Base-by-base conservation (phyloP, 2,329 filamentous ascomycete species). In the Cladosporium austrohemisphaericum region DNA sequence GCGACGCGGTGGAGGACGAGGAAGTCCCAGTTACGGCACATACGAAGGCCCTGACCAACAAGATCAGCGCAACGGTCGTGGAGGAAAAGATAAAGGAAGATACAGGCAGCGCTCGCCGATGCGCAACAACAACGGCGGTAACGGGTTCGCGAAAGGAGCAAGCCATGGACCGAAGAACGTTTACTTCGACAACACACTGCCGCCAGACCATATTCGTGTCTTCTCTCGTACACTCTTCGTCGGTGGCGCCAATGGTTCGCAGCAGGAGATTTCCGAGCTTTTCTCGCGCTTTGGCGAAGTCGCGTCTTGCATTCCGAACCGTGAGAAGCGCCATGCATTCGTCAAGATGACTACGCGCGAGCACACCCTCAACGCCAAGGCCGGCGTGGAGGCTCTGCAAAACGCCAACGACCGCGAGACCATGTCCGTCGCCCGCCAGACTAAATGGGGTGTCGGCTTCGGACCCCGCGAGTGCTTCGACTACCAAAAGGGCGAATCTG, bases 251-350 rank as follows among this genome's bases (percentile, higher is more conserved):
- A 94, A 71, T 44, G 72, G 72, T 51, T 84, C 86, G 5, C 92
- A 98, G 69, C 75, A 78, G 51, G 90, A 97, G 66, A 77, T 98
- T 46, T 84, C 90, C 46, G 74, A 73, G 43, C 83, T 95, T 36
- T 98, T 98, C 68, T 77, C 75, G 62, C 83, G 83, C 37, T 95
- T 84, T 64, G 93, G 93, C 52, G 76, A 84, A 46, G 93, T 98
- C 3, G 93, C 98, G 69, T 96, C 92, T 1, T 97, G 92, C 70
- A 98, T 98, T 57, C 91, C 96, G 58, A 97, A 98, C 72, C 86
- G 89, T 63, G 93, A 98, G 64, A 98, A 97, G 73, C 87, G 93
- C 14, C 93, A 98, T 69, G 93, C 93, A 5, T 98, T 98, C 67
- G 92, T 98, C 63, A 98, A 98, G 73, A 98, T 98, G 93, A 80